Percentiles rank a stretch among this genome's conserved stretches.
These are phyloP conservation scores for Symbiodinium natans DNA, from an alignment of 73 alveolate genomes.

Conservation along the genomic window DNA sequence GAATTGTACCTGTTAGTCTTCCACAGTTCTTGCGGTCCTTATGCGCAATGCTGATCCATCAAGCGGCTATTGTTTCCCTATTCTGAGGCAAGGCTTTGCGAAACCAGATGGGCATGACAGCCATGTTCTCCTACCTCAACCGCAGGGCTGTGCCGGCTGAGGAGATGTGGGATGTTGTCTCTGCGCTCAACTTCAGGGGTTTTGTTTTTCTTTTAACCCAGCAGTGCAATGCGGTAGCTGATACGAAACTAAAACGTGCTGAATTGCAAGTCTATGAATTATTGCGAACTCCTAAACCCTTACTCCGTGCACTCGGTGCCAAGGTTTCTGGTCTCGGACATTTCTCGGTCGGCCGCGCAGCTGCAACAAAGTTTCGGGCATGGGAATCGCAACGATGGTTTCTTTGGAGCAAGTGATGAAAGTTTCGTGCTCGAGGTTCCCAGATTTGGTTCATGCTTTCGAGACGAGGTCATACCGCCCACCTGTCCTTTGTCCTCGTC, in stretches of 20 bases:
- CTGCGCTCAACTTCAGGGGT: not conserved
- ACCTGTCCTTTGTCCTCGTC: constrained; percentile 57
- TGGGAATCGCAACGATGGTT: not conserved
- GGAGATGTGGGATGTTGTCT: constrained; percentile 55
- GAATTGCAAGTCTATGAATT: too few relatives aligned
- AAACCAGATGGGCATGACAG: constrained; percentile 88
- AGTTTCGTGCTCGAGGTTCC: not conserved
- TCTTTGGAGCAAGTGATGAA: not conserved
- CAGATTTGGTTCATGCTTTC: not conserved
- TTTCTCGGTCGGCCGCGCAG: constrained; percentile 46
- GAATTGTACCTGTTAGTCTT: too few relatives aligned
- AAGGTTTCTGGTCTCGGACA: constrained; percentile 52
- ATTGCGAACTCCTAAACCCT: too few relatives aligned
- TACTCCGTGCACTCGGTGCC: not conserved
- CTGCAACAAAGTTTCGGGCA: not conserved
- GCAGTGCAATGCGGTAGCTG: too few relatives aligned
- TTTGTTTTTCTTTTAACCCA: too few relatives aligned
- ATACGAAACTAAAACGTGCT: too few relatives aligned
- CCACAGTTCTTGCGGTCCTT: too few relatives aligned
- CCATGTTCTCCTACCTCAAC: constrained; percentile 74
- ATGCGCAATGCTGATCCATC: too few relatives aligned
- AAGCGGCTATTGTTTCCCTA: too few relatives aligned
- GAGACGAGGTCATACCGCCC: constrained; percentile 60
- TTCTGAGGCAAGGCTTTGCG: constrained; percentile 35
- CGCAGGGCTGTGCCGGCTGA: constrained; percentile 37